Evolutionary conservation across 73 alveolate genomes (phyloP), one percentile per base, ranked within the genome.

Genomic region (Paramecium sexaurelia): DNA sequence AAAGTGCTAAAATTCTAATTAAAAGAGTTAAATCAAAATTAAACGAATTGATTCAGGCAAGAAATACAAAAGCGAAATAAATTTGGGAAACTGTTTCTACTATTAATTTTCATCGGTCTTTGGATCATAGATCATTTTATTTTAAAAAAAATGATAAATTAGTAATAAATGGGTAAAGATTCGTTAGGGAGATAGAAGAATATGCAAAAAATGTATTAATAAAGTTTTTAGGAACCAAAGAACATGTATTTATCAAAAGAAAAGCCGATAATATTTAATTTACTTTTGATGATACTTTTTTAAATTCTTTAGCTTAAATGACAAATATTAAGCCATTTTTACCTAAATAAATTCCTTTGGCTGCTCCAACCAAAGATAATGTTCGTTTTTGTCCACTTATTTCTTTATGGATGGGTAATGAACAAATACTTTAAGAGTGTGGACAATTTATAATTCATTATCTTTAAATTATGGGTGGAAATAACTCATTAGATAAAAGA

Each of bases 91-190:
- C 84, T 26, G 93, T 84, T 35, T 66, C 93, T 5, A 55, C 47
- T 27, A 93, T 55, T 56, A 93, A 93, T 61, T 93, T 90, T 92
- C 93, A 90, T 82, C 55, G 93, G 35, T 69, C 93, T 24, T 67
- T 93, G 19, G 96, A 91, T 83, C 96, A 93, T 91, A 75, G 96
- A 55, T 85, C 94, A 3, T 93, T 93, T 55, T 91, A 91, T 85
- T 93, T 93, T 78, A 93, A 91, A 85, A 94, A 91, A 35, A 82
- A 93, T 55, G 96, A 91, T 67, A 75, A 75, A 40, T 39, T 75
- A 39, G 47, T 75, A 40, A 41, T 75, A 5, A 39, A 41, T 22
- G 89, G 89, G 19, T 75, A 75, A 11, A 75, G 89, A 75, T 75
- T 75, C 39, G 89, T 75, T 6, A 75, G 89, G 22, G 89, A 75